phyloP scores from a whole-genome alignment of 2,329 filamentous ascomycete genomes.

The Fusarium oligoseptatum region DNA sequence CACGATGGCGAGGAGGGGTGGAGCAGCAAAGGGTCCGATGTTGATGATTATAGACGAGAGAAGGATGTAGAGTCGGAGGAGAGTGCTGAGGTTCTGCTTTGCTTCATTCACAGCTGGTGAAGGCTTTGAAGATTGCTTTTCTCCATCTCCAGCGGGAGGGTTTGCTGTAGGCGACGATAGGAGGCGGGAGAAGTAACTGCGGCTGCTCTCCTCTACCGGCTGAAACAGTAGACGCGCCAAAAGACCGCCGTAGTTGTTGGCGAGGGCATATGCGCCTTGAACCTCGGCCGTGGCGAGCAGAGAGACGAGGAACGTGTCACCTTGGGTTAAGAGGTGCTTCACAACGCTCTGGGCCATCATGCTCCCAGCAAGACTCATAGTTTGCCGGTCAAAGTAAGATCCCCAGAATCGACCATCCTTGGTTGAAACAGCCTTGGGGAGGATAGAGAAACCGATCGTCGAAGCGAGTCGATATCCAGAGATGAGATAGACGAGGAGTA shows the following conservation, averaged over 20 bases:
- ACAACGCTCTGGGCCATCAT: constrained; percentile 89
- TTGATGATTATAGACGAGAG: constrained; percentile 77
- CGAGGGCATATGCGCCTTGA: constrained; percentile 92
- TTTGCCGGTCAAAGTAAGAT: constrained; percentile 75
- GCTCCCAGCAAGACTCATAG: constrained; percentile 81
- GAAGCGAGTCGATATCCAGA: constrained; percentile 70
- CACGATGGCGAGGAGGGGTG: constrained; percentile 78
- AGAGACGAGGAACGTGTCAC: constrained; percentile 90
- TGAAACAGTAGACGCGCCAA: constrained; percentile 92
- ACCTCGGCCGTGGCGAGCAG: constrained; percentile 80
- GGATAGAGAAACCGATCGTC: constrained; percentile 76
- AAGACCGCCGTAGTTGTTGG: constrained; percentile 93
- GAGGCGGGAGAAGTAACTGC: constrained; percentile 88
- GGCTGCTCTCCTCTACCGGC: constrained; percentile 92
- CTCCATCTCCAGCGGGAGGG: constrained; percentile 24
- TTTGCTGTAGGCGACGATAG: constrained; percentile 60
- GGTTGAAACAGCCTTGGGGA: constrained; percentile 59
- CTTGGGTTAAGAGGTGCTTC: constrained; percentile 95
- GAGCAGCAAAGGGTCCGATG: constrained; percentile 81
- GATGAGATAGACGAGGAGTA: constrained; percentile 78
- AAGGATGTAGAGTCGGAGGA: constrained; percentile 81
- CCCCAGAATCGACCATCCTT: constrained; percentile 60
- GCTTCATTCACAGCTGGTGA: constrained; percentile 56
- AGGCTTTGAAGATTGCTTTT: constrained; percentile 35
- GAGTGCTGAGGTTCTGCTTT: constrained; percentile 67